Conservation (phyloP, 163 green algal genomes). For the Scenedesmus sp. region DNA sequence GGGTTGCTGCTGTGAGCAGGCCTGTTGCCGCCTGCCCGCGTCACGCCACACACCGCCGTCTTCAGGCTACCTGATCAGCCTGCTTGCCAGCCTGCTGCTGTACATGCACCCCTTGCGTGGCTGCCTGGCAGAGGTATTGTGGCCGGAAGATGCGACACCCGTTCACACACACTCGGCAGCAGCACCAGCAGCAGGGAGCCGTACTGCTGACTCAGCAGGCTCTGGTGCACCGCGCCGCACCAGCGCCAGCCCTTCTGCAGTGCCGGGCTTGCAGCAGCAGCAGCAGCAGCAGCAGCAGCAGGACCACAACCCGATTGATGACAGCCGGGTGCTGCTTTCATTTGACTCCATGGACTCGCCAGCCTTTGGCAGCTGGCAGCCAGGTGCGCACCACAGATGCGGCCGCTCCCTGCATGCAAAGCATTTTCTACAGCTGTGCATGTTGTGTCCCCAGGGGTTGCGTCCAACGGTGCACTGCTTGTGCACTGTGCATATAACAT, state of each 20-base stretch:
- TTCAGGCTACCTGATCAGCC: neutral
- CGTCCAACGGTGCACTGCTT: too few species aligned
- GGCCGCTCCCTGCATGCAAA: neutral
- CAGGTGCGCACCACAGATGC: neutral
- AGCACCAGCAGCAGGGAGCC: neutral
- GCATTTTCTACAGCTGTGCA: neutral
- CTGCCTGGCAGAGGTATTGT: slow-evolving; percentile 35
- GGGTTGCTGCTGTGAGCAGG: slow-evolving; percentile 33
- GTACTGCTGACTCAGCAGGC: neutral
- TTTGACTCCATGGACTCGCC: slow-evolving; percentile 33
- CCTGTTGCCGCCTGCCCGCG: neutral
- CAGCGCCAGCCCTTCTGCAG: neutral
- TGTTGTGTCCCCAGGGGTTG: too few species aligned
- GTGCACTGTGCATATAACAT: too few species aligned
- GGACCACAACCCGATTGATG: neutral
- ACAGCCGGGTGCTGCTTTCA: neutral
- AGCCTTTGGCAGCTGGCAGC: neutral
- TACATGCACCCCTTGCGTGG: slow-evolving; percentile 43
- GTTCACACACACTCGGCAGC: neutral
- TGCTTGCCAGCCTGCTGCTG: slow-evolving; percentile 37
- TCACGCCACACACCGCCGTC: neutral
- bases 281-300: slow-evolving; percentile 11
- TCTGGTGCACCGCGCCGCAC: neutral
- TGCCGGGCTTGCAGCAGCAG: neutral
- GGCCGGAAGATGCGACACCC: neutral